Base-by-base conservation (phyloP, 2,329 filamentous ascomycete species). In the Colletotrichum nymphaeae region DNA sequence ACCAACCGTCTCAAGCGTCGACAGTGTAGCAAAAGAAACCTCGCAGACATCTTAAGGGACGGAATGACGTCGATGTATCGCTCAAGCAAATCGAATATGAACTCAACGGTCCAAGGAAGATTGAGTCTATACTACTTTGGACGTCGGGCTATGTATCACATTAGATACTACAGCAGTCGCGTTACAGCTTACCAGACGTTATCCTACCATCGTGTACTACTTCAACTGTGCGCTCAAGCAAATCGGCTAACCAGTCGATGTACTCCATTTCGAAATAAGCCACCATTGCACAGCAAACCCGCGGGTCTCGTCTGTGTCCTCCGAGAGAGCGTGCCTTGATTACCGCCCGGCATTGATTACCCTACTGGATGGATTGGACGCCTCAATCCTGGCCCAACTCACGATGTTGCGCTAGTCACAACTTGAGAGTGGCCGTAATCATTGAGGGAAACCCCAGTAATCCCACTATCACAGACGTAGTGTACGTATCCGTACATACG, bases 1-100 rank as follows among this genome's bases (percentile, higher is more conserved):
- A 58, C 14, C 26, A 42, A 52, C 59, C 66, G 42, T 64, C 66
- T 65, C 59, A 60, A 69, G n/a, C 49, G n/a, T 46, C 32, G 42
- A 26, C 55, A 69, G 52, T 37, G 46, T 56, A 57, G 19, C 52
- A 28, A 58, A 58, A 42, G 37, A 22, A 30, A 64, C 16, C n/a
- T 3, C 46, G 30, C 30, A 14, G 6, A 26, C 32, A 22, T 16
- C 19, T 19, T 14, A 52, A 53, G 16, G 35, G 32, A 70, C 42
- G 67, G 24, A 66, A 70, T 73, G 71, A 73, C 71, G 71, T 73
- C 62, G 60, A 42, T 22, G 42, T 69, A 37, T 63, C 24, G 30
- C 52, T 30, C 28, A 35, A 30, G 14, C 19, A 26, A 24, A 37
- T 24, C 16, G 11, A 12, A 24, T 9, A 30, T 12, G 22, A 11